Evolutionary conservation across 148 eudicot genomes (phyloP), one percentile per base, ranked within the genome.

Genomic region (Rhododendron molle): DNA sequence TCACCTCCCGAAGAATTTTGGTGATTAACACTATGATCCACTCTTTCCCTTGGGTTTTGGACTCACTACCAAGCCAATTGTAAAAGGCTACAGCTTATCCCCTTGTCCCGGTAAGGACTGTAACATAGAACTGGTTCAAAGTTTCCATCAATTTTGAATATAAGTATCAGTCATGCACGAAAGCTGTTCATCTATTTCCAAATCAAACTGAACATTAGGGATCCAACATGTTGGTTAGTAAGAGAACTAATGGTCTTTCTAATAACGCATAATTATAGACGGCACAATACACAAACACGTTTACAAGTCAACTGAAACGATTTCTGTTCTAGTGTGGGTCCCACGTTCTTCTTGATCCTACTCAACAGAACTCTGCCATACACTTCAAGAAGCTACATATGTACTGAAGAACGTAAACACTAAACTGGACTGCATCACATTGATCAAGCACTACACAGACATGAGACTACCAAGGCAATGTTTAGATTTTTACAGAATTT

Each of bases 11-110:
- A 89, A 89, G 91, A 90, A 91, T 46, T 86, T 86, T 58, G 93
- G 92, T 8, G 90, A 89, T 85, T 30, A 3, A 15, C 85, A 0
- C 87, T 89, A 91, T 86, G 91, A 91, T 76, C 92, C 92, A 9
- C 85, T 91, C 5, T 91, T 90, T 62, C 89, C 92, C 20, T 91
- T 89, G 18, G 91, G 89, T 43, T 91, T 87, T 56, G 93, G 92
- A 30, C 88, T 91, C 12, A 86, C 90, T 14, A 90, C 93, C 58
- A 47, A 81, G 2, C 38, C 88, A 50, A 21, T 40, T 21, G 77
- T 32, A 16, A 34, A 73, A 32, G 16, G 21, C 77, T 73, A 73
- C 34, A 69, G 34, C 76, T 69, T 30, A 16, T 62, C 36, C 16
- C 36, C 18, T 4, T 69, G 1, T 30, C 28, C 16, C n/a, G 2